These are phyloP conservation scores for Hypericum perforatum DNA, from an alignment of 345 rosid genomes.

Conservation along the genomic window DNA sequence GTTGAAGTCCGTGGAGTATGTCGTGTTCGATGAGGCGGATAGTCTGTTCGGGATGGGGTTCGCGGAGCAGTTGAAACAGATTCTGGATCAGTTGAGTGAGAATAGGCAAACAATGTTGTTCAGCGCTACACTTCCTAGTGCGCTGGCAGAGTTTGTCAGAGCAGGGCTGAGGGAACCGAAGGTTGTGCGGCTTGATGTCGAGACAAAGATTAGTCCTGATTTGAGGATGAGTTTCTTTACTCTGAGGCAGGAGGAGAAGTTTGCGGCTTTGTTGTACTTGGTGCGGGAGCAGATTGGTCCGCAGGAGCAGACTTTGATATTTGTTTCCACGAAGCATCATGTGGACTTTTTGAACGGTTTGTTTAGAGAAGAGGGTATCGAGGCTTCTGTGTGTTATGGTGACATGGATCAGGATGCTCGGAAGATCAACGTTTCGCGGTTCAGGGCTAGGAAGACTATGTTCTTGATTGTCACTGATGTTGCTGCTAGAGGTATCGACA, in stretches of 20 bases:
- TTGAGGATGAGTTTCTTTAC: constrained; percentile 60
- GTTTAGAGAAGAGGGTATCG: constrained; percentile 74
- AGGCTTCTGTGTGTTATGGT: constrained; percentile 88
- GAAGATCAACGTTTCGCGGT: constrained; percentile 77
- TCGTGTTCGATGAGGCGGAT: constrained; percentile 96
- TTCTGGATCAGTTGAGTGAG: constrained; percentile 68
- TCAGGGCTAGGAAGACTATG: constrained; percentile 81
- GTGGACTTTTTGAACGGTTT: constrained; percentile 78
- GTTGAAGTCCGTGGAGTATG: constrained; percentile 73
- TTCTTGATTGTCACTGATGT: constrained; percentile 86
- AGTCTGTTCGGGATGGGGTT: constrained; percentile 89
- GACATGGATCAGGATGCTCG: constrained; percentile 99
- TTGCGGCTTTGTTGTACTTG: constrained; percentile 74
- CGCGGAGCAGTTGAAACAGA: constrained; percentile 79
- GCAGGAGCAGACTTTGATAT: constrained; percentile 71
- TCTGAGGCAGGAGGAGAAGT: constrained; percentile 79
- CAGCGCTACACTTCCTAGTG: constrained; percentile 95
- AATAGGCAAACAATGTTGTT: constrained; percentile 93
- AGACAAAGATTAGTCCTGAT: constrained; percentile 89
- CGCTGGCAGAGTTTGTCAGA: constrained; percentile 89
- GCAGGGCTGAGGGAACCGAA: constrained; percentile 94
- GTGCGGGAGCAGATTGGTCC: constrained; percentile 69
- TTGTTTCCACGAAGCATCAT: constrained; percentile 95
- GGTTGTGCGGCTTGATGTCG: constrained; percentile 85
- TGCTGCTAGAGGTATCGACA: constrained; percentile 97